Evolutionary conservation across 2,329 filamentous ascomycete species (phyloP), one percentile per base, ranked within the genome.

Genomic region (Trichoderma arundinaceum): DNA sequence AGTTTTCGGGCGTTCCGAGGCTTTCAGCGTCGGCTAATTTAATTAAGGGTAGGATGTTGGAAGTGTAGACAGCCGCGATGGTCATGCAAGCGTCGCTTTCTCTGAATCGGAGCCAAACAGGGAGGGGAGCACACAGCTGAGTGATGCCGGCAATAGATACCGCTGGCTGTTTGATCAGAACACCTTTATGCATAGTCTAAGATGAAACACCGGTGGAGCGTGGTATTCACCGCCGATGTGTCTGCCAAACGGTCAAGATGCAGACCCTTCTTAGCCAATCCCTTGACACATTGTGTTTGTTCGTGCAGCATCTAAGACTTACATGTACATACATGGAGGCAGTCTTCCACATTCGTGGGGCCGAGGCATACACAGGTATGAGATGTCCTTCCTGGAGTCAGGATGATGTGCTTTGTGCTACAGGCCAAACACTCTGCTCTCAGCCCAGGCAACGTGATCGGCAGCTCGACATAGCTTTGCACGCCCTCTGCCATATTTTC

Each of bases 131-230:
- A 46, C 46, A 43, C 54, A 61, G n/a, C 58, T 44, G 38, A 41
- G 46, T 58, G 22, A 58, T 49, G 38, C 41, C 62, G 62, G 62
- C 38, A 65, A 65, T 52, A 65, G 44, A 51, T 65, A 44, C 62
- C 62, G 38, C 46, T 33, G 41, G 60, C 41, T 46, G 48, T 48
- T 44, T 54, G 60, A 35, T 38, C 33, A 56, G 32, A 43, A 43
- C 33, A 57, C 22, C 32, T 64, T 65, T 65, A 65, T 65, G 62
- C 62, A 65, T 65, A 58, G 51, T 48, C 53, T 15, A 35, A 19
- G 52, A 65, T 59, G 62, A 65, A 52, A 65, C 62, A 59, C 22
- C 28, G 60, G 60, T 56, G 35, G 52, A 56, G 61, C 61, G 41
- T 49, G 17, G 41, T 41, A 38, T 57, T 64, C 62, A 65, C 62